Evolutionary conservation across 495 filamentous ascomycete species (phyloP), one percentile per base, ranked within the genome.

Genomic region (Penicillium verhagenii): DNA sequence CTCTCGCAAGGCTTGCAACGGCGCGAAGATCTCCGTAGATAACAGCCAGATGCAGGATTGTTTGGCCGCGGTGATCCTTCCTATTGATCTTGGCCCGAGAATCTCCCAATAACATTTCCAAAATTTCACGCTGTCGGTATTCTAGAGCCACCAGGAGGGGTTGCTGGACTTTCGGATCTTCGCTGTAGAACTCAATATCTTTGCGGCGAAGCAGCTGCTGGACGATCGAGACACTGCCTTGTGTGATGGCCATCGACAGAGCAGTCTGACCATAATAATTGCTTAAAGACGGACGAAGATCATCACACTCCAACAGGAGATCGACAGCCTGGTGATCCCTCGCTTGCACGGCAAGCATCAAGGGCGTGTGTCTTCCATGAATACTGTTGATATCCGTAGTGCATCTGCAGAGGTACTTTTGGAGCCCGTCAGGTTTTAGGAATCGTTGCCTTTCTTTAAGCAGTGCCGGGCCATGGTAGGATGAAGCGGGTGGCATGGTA

Each of bases 61-160:
- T 52, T 16, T 21, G 38, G 6, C 37, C 37, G 16, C 6, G 18
- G 37, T 23, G n/a, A 31, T 45, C 7, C 28, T 11, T 26, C n/a
- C 20, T 4, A 6, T 44, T 19, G 25, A 44, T 16, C 11, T 52
- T 35, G 16, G 28, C 16, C 11, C 25, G 38, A 8, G 26, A 16
- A 16, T 52, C 50, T 3, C 20, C n/a, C 19, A 53, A 33, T 21
- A 53, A 28, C 1, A 38, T 16, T 35, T 44, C 5, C n/a, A 53
- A 46, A 24, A 53, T 53, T 26, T 53, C 40, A 33, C 46, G 10
- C 31, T 53, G 50, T 46, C 18, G 40, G 24, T 44, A 53, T 53
- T 53, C 40, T 25, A 53, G n/a, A 16, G 51, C 40, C 28, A 53
- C 39, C 18, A 53, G 28, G 16, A 53, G 25, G 14, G 51, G 51